Percentiles rank a stretch among this genome's conserved stretches.
Evolutionary conservation across 2,329 filamentous ascomycete genomes (phyloP).

Genomic region (Pyricularia sp.): DNA sequence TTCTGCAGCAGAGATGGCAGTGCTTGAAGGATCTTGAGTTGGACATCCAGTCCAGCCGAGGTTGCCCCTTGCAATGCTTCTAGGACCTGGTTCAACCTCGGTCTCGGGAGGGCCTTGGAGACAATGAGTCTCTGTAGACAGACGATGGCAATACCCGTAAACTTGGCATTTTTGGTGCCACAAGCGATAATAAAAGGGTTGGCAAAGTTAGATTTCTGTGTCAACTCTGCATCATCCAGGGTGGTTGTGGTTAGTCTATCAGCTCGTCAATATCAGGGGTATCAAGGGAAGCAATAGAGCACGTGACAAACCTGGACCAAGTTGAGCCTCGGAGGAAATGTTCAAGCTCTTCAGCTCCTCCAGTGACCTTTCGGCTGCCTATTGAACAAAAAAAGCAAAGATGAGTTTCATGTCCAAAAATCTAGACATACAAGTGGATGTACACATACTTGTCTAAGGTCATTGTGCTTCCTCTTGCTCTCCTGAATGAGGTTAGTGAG

Average conservation of each 20-base stretch:
- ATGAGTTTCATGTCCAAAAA: background rate
- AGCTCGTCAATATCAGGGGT: conserved; percentile 6
- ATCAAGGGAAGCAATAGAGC: conserved; percentile 7
- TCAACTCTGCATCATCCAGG: conserved; percentile 55
- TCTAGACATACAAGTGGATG: background rate
- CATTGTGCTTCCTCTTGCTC: conserved; percentile 88
- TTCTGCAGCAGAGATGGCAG: conserved; percentile 85
- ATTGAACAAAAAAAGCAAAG: conserved; percentile 8
- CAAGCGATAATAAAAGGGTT: conserved; percentile 94
- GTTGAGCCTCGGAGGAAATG: conserved; percentile 65
- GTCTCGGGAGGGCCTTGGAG: conserved; percentile 66
- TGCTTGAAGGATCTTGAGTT: conserved; percentile 91
- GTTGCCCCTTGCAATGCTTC: conserved; percentile 82
- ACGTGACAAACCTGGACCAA: conserved; percentile 52
- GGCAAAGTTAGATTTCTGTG: conserved; percentile 72
- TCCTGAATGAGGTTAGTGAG: conserved; percentile 87
- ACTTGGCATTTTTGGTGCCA: conserved; percentile 79
- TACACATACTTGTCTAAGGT: conserved; percentile 65
- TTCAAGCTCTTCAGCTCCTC: conserved; percentile 76
- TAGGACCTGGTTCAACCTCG: conserved; percentile 75
- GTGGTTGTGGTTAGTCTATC: conserved; percentile 1
- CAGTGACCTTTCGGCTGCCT: conserved; percentile 90
- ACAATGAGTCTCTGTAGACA: conserved; percentile 86
- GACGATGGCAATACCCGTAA: conserved; percentile 77
- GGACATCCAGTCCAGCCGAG: conserved; percentile 74